Evolutionary conservation across 768 basidiomycete species (phyloP).

Genomic region (Krasilnikovozyma curviuscula): DNA sequence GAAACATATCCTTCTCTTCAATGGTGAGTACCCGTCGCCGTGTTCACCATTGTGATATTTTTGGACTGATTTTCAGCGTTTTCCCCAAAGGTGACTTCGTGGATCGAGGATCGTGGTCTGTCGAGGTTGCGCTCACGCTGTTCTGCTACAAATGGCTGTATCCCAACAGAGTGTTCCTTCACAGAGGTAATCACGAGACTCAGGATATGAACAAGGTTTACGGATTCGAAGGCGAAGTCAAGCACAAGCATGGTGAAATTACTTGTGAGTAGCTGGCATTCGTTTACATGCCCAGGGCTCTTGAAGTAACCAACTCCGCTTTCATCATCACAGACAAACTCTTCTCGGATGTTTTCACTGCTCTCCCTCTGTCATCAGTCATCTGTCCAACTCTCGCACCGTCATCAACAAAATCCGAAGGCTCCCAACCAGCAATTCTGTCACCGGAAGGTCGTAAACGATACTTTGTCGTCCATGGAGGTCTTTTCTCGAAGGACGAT

Average conservation of each 20-base stretch:
- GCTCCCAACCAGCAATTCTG: conserved; percentile 42
- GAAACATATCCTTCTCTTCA: conserved; percentile 41
- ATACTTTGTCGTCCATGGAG: conserved; percentile 90
- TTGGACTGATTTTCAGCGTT: conserved; percentile 32
- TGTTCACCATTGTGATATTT: background rate
- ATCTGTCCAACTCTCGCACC: conserved; percentile 45
- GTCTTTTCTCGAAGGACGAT: conserved; percentile 82
- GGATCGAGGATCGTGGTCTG: conserved; percentile 50
- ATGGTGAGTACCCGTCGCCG: conserved; percentile 13
- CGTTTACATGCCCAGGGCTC: background rate
- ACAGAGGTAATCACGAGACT: conserved; percentile 76
- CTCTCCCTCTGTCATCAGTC: conserved; percentile 72
- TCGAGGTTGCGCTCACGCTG: conserved; percentile 55
- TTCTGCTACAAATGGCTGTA: conserved; percentile 97
- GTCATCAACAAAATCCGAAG: conserved; percentile 29
- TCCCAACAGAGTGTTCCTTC: conserved; percentile 73
- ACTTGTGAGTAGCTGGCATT: conserved; percentile 46
- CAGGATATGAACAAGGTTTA: conserved; percentile 88
- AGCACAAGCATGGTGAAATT: conserved; percentile 89
- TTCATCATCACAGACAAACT: conserved; percentile 33
- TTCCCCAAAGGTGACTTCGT: conserved; percentile 86
- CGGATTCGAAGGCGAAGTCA: conserved; percentile 88
- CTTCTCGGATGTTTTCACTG: conserved; percentile 83
- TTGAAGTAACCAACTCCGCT: conserved; percentile 5
- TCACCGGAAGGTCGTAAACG: conserved; percentile 65